These are phyloP conservation scores for Sugiyamaella qingdaonensis DNA, from an alignment of 805 yeast genomes.

Conservation along the genomic window DNA sequence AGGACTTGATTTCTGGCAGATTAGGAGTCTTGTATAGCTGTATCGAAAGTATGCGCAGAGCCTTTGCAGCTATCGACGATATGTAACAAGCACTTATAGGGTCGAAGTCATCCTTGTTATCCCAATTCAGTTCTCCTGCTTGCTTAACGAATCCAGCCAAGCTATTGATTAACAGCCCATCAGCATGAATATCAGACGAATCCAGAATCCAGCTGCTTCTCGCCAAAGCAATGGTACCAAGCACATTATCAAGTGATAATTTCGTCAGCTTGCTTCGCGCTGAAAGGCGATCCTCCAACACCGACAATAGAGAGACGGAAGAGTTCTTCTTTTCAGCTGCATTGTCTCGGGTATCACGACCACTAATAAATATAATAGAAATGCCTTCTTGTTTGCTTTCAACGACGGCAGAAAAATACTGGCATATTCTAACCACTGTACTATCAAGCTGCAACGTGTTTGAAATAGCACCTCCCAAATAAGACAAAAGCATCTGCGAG, in stretches of 20 bases:
- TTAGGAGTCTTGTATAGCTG: constrained; percentile 54
- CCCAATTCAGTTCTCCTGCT: not conserved
- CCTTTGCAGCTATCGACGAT: constrained; percentile 49
- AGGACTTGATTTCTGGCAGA: constrained; percentile 29
- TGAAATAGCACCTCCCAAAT: constrained; percentile 57
- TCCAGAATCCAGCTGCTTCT: constrained; percentile 73
- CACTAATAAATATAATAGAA: constrained; percentile 33
- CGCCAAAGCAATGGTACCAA: constrained; percentile 71
- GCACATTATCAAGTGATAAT: constrained; percentile 43
- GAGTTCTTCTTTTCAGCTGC: not conserved
- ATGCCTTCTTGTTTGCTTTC: constrained; percentile 37
- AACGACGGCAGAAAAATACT: constrained; percentile 29
- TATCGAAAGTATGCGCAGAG: constrained; percentile 72
- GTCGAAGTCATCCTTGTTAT: not conserved
- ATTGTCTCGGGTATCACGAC: constrained; percentile 27
- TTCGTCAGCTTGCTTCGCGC: constrained; percentile 12
- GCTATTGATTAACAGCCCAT: not conserved
- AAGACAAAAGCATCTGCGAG: constrained; percentile 55
- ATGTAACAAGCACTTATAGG: not conserved
- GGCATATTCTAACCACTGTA: constrained; percentile 22
- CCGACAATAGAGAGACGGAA: constrained; percentile 24
- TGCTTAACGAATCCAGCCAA: not conserved
- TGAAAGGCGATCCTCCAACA: constrained; percentile 25
- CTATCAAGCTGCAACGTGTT: constrained; percentile 35
- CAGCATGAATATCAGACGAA: constrained; percentile 30